Percentiles rank a stretch among this genome's conserved stretches.
phyloP scores from a whole-genome alignment of 805 yeast species.

The Wickerhamiella spandovensis region DNA sequence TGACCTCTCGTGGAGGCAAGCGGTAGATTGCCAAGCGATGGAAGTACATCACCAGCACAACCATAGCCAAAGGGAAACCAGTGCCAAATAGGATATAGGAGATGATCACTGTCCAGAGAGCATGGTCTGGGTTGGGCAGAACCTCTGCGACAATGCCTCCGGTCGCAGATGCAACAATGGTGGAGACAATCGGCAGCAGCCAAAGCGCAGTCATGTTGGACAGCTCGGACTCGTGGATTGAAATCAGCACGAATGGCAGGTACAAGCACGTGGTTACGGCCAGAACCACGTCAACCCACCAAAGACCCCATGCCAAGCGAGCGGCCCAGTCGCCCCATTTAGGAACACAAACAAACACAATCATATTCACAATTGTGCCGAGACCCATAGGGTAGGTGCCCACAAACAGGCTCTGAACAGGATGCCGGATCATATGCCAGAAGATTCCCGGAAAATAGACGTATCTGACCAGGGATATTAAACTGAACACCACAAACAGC shows the following conservation, averaged over 20 bases:
- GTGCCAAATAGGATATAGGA: slow-evolving; percentile 53
- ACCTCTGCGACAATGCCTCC: slow-evolving; percentile 42
- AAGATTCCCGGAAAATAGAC: slow-evolving; percentile 26
- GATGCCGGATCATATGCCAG: slow-evolving; percentile 26
- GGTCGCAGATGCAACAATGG: slow-evolving; percentile 63
- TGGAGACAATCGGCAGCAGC: slow-evolving; percentile 64
- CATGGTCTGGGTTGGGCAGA: slow-evolving; percentile 31
- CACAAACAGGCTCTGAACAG: slow-evolving; percentile 44
- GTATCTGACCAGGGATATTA: slow-evolving; percentile 26
- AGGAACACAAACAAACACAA: slow-evolving; percentile 27
- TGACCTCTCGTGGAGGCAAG: slow-evolving; percentile 35
- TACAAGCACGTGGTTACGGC: slow-evolving; percentile 43
- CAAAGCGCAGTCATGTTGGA: slow-evolving; percentile 42
- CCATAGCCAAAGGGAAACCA: slow-evolving; percentile 49
- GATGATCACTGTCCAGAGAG: slow-evolving; percentile 40
- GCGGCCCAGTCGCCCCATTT: slow-evolving; percentile 29
- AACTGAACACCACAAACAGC: slow-evolving; percentile 30
- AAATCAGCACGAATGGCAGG: slow-evolving; percentile 16
- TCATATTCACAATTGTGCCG: slow-evolving; percentile 34
- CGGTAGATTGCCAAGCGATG: slow-evolving; percentile 44
- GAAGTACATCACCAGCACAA: slow-evolving; percentile 42
- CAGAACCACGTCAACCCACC: slow-evolving; percentile 56
- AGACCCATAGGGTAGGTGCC: slow-evolving; percentile 78
- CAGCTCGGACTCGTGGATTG: slow-evolving; percentile 25
- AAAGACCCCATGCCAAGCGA: slow-evolving; percentile 38